Conservation (phyloP, 139 green algal species). For the Micromonas pusilla region DNA sequence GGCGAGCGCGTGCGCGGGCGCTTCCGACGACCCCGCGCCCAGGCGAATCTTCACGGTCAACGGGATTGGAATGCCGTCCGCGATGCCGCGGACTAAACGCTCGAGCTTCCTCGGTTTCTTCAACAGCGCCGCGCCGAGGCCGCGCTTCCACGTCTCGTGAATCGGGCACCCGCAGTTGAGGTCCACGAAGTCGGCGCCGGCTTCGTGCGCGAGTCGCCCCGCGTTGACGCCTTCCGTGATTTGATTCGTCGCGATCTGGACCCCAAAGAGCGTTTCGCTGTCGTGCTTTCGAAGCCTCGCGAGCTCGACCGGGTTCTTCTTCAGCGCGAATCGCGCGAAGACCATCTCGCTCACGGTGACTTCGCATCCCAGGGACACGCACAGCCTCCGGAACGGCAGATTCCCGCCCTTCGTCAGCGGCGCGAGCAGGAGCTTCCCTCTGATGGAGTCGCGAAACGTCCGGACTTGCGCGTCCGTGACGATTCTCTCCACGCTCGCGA, state of each 20-base stretch:
- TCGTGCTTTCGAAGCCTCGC: conserved; percentile 37
- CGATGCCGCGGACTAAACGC: conserved; percentile 67
- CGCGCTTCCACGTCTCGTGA: conserved; percentile 46
- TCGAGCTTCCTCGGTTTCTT: conserved; percentile 70
- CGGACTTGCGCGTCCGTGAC: background rate
- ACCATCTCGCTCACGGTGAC: conserved; percentile 75
- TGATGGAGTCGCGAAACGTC: background rate
- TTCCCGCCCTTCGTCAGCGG: conserved; percentile 45
- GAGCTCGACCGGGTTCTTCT: conserved; percentile 46
- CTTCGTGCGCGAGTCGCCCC: conserved; percentile 48
- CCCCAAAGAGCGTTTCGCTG: conserved; percentile 36
- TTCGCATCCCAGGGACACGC: conserved; percentile 54
- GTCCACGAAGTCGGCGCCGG: conserved; percentile 64
- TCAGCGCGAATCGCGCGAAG: conserved; percentile 41
- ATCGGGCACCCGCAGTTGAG: conserved; percentile 81
- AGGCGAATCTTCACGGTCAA: conserved; percentile 72
- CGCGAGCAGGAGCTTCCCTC: conserved; percentile 11
- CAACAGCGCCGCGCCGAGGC: conserved; percentile 65
- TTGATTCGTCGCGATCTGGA: conserved; percentile 69
- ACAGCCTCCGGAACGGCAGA: conserved; percentile 68
- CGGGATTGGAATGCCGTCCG: conserved; percentile 48
- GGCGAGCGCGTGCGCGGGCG: background rate
- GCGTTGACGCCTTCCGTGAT: conserved; percentile 66
- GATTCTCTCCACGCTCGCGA: background rate
- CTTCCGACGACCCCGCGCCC: background rate